Evolutionary conservation across 257 asterid species (phyloP), one percentile per base, ranked within the genome.

Genomic region (Jacaranda copaia): DNA sequence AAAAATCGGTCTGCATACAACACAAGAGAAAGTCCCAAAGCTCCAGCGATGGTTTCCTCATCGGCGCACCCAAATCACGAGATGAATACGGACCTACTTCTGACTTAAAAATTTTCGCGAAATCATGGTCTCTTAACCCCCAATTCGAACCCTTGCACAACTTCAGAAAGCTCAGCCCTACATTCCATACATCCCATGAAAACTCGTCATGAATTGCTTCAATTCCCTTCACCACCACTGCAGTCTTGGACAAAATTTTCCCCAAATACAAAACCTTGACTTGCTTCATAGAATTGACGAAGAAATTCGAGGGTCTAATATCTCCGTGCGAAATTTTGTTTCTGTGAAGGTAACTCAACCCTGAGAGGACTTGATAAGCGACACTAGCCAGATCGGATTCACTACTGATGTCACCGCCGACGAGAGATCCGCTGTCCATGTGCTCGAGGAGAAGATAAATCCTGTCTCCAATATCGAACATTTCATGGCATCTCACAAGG

Each of bases 121-220:
- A 68, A 10, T 9, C 13, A 8, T 11, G 1, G 43, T 18, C 65
- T 3, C 18, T 13, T 56, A 14, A 46, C 5, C 32, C 13, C 75
- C 18, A 58, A 49, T 52, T 15, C 67, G 55, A 66, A 52, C 52
- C 75, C 67, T 68, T 11, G 77, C 18, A 45, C 62, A 69, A 10
- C 74, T 80, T 77, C 60, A 83, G 58, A 65, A 77, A 39, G 71
- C 68, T 77, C 72, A 77, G 18, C 14, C 87, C 87, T 45, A 74
- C 53, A 56, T 61, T 52, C 87, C 87, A 83, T 14, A 80, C 5
- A 73, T 83, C 87, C 87, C 84, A 83, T 1, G 74, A 76, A 46
- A 80, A 83, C 15, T 63, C 79, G 62, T 80, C 87, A 36, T 80
- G 62, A 15, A 73, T 8, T n/a, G 20, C 75, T 18, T 75, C 80